Conservation (phyloP, 2,329 filamentous ascomycete genomes). For the Calonectria hongkongensis region DNA sequence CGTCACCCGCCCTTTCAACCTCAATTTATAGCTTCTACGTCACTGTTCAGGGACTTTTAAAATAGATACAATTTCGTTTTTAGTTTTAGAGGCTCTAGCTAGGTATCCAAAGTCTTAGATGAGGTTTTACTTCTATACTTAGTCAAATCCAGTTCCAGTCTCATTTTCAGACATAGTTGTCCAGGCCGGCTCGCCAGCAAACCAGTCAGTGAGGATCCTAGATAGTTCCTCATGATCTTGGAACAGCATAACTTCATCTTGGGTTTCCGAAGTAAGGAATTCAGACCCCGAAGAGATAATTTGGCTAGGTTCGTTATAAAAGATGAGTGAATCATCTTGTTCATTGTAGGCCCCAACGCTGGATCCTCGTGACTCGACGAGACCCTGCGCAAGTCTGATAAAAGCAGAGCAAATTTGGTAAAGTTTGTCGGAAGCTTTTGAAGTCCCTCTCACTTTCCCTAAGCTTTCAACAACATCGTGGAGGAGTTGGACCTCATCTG, state of each 20-base stretch:
- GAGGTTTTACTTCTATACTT: not conserved
- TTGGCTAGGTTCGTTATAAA: not conserved
- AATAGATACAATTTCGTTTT: too few relatives aligned
- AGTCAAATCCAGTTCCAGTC: not conserved
- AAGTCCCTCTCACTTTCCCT: constrained; percentile 33
- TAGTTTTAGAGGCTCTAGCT: too few relatives aligned
- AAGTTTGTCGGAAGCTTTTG: constrained; percentile 43
- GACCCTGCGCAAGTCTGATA: constrained; percentile 37
- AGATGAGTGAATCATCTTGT: constrained; percentile 1
- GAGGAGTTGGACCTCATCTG: constrained; percentile 30
- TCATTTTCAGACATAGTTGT: not conserved
- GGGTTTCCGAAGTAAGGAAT: not conserved
- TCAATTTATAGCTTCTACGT: too few relatives aligned
- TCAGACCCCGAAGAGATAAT: not conserved
- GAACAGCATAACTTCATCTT: not conserved
- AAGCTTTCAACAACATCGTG: constrained; percentile 46
- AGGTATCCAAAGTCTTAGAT: too few relatives aligned
- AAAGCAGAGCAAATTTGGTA: constrained; percentile 47
- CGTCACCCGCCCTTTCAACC: too few relatives aligned
- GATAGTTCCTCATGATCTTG: constrained; percentile 3
- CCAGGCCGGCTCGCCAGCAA: constrained; percentile 12
- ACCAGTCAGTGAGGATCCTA: constrained; percentile 2
- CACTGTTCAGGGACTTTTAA: too few relatives aligned
- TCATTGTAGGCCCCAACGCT: not conserved
- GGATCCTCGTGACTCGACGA: constrained; percentile 41